Conservation (phyloP, 495 filamentous ascomycete species). For the Penicillium paradoxum region DNA sequence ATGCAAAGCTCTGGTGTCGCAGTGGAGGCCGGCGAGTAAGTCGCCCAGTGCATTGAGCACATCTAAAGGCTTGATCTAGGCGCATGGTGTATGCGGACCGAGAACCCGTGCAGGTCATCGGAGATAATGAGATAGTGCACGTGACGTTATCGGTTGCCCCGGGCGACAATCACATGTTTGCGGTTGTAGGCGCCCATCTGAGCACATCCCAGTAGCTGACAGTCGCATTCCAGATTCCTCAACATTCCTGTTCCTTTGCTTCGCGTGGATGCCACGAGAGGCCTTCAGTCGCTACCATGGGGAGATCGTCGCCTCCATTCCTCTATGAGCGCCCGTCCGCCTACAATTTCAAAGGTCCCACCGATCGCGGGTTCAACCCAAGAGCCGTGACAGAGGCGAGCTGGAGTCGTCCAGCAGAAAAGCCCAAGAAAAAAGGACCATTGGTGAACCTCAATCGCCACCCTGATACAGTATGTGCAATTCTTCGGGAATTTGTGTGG, state of each 20-base stretch:
- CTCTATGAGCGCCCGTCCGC: slow-evolving; percentile 60
- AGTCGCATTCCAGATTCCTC: slow-evolving; percentile 24
- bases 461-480: slow-evolving; percentile 64
- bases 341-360: slow-evolving; percentile 46
- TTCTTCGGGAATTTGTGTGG: slow-evolving; percentile 6
- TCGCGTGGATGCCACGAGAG: slow-evolving; percentile 34
- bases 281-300: slow-evolving; percentile 45
- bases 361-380: slow-evolving; percentile 66
- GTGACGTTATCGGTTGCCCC: slow-evolving; percentile 37
- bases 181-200: slow-evolving; percentile 11
- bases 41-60: slow-evolving; percentile 31
- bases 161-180: slow-evolving; percentile 32
- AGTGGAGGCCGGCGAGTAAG: slow-evolving; percentile 10
- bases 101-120: not conserved
- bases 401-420: slow-evolving; percentile 49
- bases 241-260: slow-evolving; percentile 28
- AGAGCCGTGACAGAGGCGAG: slow-evolving; percentile 75
- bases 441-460: slow-evolving; percentile 74
- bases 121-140: slow-evolving; percentile 17
- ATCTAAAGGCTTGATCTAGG: slow-evolving; percentile 27
- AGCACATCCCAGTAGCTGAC: slow-evolving; percentile 13
- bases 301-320: slow-evolving; percentile 62
- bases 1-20: not conserved
- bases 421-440: slow-evolving; percentile 65
- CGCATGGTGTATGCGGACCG: slow-evolving; percentile 20